Evolutionary conservation across 305 asterid genomes (phyloP), one percentile per base, ranked within the genome.

Genomic region (Fraxinus velutina): DNA sequence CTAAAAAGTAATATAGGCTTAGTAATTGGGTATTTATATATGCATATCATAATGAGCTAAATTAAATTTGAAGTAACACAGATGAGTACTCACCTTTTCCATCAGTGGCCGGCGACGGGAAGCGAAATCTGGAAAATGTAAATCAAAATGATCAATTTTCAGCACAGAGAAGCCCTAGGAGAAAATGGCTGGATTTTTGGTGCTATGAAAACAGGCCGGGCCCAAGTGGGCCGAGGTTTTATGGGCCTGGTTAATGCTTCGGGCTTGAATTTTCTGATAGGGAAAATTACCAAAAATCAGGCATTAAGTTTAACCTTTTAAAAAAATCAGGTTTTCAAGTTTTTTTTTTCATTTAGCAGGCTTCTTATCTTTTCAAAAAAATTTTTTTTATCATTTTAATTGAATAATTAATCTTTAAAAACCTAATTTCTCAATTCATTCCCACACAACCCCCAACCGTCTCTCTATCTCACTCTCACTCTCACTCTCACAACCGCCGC

Each of bases 161-260:
- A 44, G 19, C 29, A n/a, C 50, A 5, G 82, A 79, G 15, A 81
- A 86, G 85, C 87, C 89, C 91, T 85, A 86, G 85, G 2, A 2
- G 80, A 66, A 17, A 77, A 75, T 64, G 30, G 81, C 71, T 74
- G 78, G 75, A 64, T 22, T 68, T 44, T 37, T 5, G 68, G 22
- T 21, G 82, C 89, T 22, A 62, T 62, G 33, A 9, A 24, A 62
- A 22, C 33, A 10, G 34, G 34, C 34, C 6, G 33, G 72, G 72
- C 72, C 72, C n/a, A 62, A 9, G 15, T 62, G 86, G 89, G 88
- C 89, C 89, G 72, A 17, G 62, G 24, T 70, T 78, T 81, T 60
- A 70, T 88, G 89, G 88, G 89, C 89, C 88, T 80, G 19, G 0
- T 44, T 1, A 2, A 37, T 4, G 9, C 21, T 82, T 86, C 90